Conservation (phyloP, 2,329 filamentous ascomycete genomes). For the Diaporthe eres region DNA sequence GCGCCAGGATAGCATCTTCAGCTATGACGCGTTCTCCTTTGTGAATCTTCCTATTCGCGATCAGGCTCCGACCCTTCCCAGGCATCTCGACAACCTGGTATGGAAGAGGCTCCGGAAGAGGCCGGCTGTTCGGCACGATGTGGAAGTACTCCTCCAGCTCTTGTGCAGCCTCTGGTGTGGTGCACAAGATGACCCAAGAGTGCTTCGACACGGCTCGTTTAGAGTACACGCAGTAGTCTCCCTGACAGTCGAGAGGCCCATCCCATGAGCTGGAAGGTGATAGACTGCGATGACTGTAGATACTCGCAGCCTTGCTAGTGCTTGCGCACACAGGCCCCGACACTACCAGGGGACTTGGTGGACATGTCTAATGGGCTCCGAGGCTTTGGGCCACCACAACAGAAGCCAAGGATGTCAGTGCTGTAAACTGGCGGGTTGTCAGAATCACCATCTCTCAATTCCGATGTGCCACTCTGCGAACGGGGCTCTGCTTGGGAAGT, state of each 20-base stretch:
- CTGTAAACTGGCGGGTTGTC: neutral
- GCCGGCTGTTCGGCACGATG: neutral
- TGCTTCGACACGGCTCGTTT: constrained; percentile 5
- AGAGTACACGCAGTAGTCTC: constrained; percentile 18
- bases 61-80: neutral
- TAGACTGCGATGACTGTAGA: neutral
- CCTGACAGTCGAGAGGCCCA: constrained; percentile 10
- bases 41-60: neutral
- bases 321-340: neutral
- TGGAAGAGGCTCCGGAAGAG: neutral
- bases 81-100: neutral
- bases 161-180: neutral
- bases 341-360: neutral
- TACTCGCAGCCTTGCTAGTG: neutral
- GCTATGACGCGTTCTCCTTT: neutral
- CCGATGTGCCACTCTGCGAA: neutral
- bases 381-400: neutral
- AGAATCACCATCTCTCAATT: neutral
- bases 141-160: neutral
- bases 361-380: neutral
- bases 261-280: neutral
- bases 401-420: neutral
- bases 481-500: too few relatives aligned
- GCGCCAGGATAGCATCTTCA: constrained; percentile 8
- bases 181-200: neutral